Evolutionary conservation across 78 protist species (phyloP).

Genomic region (Dictyostelium intermedium): DNA sequence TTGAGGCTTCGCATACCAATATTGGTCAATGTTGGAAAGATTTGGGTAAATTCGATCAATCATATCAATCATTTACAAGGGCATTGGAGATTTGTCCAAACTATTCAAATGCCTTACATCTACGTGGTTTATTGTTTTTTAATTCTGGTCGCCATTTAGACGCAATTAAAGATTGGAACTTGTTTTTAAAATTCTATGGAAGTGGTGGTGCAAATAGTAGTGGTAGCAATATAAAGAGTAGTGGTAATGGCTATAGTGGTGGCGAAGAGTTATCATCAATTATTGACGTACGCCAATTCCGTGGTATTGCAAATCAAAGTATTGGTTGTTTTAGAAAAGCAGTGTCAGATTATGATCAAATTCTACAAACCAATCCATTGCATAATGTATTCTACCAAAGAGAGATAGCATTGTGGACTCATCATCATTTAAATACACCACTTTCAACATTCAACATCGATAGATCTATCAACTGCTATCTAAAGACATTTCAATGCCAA

Average conservation of each 20-base stretch:
- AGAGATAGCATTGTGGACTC: slow-evolving; percentile 23
- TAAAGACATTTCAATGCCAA: slow-evolving; percentile 59
- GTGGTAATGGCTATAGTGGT: neutral
- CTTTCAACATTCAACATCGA: slow-evolving; percentile 4
- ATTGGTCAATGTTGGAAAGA: slow-evolving; percentile 75
- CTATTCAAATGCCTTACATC: slow-evolving; percentile 53
- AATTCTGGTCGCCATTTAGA: slow-evolving; percentile 16
- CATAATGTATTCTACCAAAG: slow-evolving; percentile 34
- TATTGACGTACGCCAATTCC: slow-evolving; percentile 14
- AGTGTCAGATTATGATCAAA: neutral
- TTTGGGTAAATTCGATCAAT: slow-evolving; percentile 28
- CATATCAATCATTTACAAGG: slow-evolving; percentile 1
- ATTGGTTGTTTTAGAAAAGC: slow-evolving; percentile 18
- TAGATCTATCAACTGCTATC: neutral
- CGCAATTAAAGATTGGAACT: slow-evolving; percentile 55
- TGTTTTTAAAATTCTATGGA: neutral
- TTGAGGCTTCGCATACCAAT: slow-evolving; percentile 64
- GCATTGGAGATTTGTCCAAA: slow-evolving; percentile 54
- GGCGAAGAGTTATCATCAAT: neutral
- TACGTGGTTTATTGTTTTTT: slow-evolving; percentile 62
- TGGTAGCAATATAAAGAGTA: neutral
- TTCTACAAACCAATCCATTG: neutral
- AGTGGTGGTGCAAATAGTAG: neutral
- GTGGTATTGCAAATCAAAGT: slow-evolving; percentile 11
- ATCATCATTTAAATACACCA: slow-evolving; percentile 3